These are phyloP conservation scores for Suhomyces faveliae DNA, from an alignment of 805 yeast species.

Conservation along the genomic window DNA sequence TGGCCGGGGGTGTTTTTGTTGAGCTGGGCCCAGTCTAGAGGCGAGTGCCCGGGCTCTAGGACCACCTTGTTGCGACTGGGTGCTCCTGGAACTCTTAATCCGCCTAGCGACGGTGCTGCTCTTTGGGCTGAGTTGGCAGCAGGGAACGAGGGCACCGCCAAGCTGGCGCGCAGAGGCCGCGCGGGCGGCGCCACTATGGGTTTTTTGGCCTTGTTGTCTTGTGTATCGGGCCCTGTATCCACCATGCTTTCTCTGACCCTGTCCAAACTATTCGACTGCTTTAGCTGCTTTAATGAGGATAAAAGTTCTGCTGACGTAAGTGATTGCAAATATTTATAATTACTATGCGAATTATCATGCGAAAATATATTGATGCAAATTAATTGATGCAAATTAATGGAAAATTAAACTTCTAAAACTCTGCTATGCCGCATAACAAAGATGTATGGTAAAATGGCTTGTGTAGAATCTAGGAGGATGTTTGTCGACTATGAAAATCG, in stretches of 20 bases:
- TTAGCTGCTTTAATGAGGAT: too few species aligned
- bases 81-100: slow-evolving; percentile 14
- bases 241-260: neutral
- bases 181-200: neutral
- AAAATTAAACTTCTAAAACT: too few species aligned
- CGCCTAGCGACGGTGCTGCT: slow-evolving; percentile 12
- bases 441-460: too few species aligned
- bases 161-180: neutral
- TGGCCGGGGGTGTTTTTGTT: slow-evolving; percentile 43
- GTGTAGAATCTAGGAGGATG: too few species aligned
- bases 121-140: slow-evolving; percentile 39
- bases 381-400: too few species aligned
- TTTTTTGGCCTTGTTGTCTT: neutral
- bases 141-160: slow-evolving; percentile 20
- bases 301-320: too few species aligned
- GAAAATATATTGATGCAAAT: too few species aligned
- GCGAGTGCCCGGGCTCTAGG: slow-evolving; percentile 77
- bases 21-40: slow-evolving; percentile 78
- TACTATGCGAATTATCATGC: too few species aligned
- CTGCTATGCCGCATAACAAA: neutral
- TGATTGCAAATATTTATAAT: too few species aligned
- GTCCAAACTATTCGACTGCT: too few species aligned
- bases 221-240: too few species aligned
- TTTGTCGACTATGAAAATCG: neutral
- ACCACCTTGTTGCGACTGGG: slow-evolving; percentile 48